phyloP scores from a whole-genome alignment of 208 protist genomes.

The Acanthamoeba divionensis region DNA sequence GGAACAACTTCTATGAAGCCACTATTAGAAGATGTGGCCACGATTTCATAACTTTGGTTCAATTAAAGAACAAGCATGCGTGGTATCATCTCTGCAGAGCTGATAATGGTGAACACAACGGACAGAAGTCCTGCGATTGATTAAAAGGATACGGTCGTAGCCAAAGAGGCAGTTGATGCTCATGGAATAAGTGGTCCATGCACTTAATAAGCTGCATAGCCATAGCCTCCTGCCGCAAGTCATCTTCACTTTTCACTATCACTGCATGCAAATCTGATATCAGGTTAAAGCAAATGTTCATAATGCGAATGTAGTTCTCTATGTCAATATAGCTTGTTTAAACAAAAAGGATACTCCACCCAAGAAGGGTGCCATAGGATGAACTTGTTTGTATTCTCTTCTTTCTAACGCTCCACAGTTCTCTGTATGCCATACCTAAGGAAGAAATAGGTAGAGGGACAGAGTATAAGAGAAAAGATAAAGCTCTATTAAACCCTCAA shows the following conservation, averaged over 20 bases:
- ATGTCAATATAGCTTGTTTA: neutral
- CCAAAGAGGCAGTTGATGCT: neutral
- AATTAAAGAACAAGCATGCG: neutral
- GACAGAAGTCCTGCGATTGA: neutral
- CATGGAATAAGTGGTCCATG: neutral
- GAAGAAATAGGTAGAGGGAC: neutral
- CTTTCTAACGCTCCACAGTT: conserved; percentile 45
- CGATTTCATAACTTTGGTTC: neutral
- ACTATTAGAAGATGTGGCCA: neutral
- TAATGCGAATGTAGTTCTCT: neutral
- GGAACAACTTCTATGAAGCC: conserved; percentile 51
- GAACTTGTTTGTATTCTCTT: conserved; percentile 24
- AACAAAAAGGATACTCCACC: neutral
- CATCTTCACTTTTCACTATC: too few species aligned
- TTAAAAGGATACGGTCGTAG: neutral
- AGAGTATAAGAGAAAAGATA: neutral
- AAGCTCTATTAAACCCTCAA: neutral
- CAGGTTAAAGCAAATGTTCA: neutral
- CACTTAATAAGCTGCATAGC: conserved; percentile 51
- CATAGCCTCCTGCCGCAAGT: conserved; percentile 52
- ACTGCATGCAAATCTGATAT: conserved; percentile 25
- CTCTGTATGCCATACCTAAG: conserved; percentile 17
- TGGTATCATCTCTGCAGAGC: neutral
- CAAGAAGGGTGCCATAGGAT: neutral
- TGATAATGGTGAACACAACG: neutral